phyloP scores from a whole-genome alignment of 2,329 filamentous ascomycete genomes.

The Calonectria crousiana region DNA sequence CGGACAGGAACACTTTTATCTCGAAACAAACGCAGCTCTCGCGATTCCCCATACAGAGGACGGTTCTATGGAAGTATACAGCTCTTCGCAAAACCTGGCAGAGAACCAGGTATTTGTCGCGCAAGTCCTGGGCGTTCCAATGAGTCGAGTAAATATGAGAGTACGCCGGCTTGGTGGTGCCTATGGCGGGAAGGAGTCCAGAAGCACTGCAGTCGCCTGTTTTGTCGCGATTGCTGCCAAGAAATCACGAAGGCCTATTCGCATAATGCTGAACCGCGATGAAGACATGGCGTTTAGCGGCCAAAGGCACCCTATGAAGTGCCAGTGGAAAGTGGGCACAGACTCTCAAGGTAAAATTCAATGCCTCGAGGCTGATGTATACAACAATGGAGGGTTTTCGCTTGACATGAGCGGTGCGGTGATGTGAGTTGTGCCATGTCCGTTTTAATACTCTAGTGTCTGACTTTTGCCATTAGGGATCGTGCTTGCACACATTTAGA shows the following conservation, averaged over 20 bases:
- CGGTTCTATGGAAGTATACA: constrained; percentile 89
- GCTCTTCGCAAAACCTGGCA: constrained; percentile 87
- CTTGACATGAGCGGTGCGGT: constrained; percentile 77
- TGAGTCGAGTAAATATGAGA: constrained; percentile 86
- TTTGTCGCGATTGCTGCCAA: constrained; percentile 85
- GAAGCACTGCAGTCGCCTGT: constrained; percentile 82
- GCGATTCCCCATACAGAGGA: constrained; percentile 87
- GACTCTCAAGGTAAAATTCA: constrained; percentile 88
- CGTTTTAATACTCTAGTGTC: not conserved
- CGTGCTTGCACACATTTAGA: constrained; percentile 85
- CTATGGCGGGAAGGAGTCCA: constrained; percentile 90
- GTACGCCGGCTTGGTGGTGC: constrained; percentile 91
- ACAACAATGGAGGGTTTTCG: constrained; percentile 85
- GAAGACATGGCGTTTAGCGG: constrained; percentile 90
- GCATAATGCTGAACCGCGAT: constrained; percentile 91
- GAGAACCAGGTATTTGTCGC: constrained; percentile 87
- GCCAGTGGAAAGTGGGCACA: constrained; percentile 88
- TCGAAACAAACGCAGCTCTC: constrained; percentile 86
- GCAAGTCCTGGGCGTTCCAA: constrained; percentile 80
- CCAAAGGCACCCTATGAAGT: constrained; percentile 88
- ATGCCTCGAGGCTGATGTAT: constrained; percentile 85
- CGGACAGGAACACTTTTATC: constrained; percentile 93
- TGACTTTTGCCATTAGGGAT: constrained; percentile 64
- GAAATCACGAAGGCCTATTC: constrained; percentile 80
- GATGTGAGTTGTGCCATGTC: constrained; percentile 8